These are phyloP conservation scores for Rhodosporidiobolus sp. DNA, from an alignment of 768 basidiomycete genomes.

Conservation along the genomic window DNA sequence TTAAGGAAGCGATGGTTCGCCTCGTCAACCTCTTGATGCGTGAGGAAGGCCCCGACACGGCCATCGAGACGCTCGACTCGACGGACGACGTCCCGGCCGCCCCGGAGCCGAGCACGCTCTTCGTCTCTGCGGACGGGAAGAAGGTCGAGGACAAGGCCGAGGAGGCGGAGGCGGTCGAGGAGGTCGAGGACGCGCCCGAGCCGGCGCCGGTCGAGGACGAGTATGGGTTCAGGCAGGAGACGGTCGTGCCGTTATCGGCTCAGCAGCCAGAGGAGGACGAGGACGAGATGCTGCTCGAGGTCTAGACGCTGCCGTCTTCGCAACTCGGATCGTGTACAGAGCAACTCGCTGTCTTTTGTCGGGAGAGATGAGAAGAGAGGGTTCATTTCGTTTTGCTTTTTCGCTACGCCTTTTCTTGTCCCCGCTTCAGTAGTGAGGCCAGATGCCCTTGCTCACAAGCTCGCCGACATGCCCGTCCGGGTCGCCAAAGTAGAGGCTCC, in stretches of 20 bases:
- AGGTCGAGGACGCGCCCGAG: constrained; percentile 41
- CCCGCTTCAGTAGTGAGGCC: constrained; percentile 29
- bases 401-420: no score
- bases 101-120: not conserved
- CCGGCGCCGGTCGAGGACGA: constrained; percentile 40
- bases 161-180: constrained; percentile 6
- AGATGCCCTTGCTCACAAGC: constrained; percentile 30
- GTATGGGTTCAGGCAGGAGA: constrained; percentile 14
- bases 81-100: constrained; percentile 46
- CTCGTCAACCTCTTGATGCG: constrained; percentile 82
- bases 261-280: constrained; percentile 58
- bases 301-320: constrained; percentile 51
- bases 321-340: not conserved
- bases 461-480: constrained; percentile 32
- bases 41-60: constrained; percentile 61
- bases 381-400: not conserved
- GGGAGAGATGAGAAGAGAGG: not conserved
- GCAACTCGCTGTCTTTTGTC: not conserved
- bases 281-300: constrained; percentile 71
- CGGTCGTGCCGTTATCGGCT: constrained; percentile 7
- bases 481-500: constrained; percentile 29
- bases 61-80: constrained; percentile 38
- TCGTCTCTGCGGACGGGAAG: constrained; percentile 18
- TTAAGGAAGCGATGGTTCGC: constrained; percentile 81
- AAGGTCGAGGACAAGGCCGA: not conserved